These are phyloP conservation scores for Ogataea wickerhamii DNA, from an alignment of 805 yeast genomes.

Conservation along the genomic window DNA sequence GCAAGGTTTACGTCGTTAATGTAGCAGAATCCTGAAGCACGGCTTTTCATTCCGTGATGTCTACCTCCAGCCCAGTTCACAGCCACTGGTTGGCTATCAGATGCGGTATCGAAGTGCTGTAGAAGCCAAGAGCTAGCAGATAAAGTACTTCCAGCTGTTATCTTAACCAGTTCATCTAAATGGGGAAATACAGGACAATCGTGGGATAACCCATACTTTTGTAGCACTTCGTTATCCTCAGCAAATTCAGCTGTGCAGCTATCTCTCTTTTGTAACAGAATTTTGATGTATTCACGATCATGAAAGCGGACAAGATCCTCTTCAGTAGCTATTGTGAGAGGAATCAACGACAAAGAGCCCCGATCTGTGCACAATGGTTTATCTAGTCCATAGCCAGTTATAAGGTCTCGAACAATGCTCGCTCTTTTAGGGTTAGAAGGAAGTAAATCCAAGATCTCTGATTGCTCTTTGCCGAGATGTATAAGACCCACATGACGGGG, in stretches of 20 bases:
- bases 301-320: conserved; percentile 50
- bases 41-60: conserved; percentile 57
- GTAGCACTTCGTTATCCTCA: conserved; percentile 18
- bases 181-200: conserved; percentile 66
- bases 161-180: conserved; percentile 45
- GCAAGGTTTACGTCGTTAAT: conserved; percentile 64
- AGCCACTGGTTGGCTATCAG: conserved; percentile 32
- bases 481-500: conserved; percentile 10
- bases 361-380: conserved; percentile 1
- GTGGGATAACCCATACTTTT: conserved; percentile 46
- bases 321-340: conserved; percentile 26
- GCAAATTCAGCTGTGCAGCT: conserved; percentile 7
- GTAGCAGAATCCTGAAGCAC: conserved; percentile 71
- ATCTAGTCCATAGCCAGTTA: conserved; percentile 39
- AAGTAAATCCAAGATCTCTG: conserved; percentile 35
- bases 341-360: conserved; percentile 15
- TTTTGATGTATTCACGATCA: conserved; percentile 38
- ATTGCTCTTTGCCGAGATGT: conserved; percentile 5
- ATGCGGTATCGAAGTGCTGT: conserved; percentile 1
- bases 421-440: conserved; percentile 56
- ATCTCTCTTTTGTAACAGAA: conserved; percentile 28
- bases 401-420: conserved; percentile 39
- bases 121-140: conserved; percentile 41
- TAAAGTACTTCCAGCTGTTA: conserved; percentile 56
- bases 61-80: conserved; percentile 81